These are phyloP conservation scores for Anthoceros angustus DNA, from an alignment of 225 moss, liverwort and hornwort species.

Conservation along the genomic window DNA sequence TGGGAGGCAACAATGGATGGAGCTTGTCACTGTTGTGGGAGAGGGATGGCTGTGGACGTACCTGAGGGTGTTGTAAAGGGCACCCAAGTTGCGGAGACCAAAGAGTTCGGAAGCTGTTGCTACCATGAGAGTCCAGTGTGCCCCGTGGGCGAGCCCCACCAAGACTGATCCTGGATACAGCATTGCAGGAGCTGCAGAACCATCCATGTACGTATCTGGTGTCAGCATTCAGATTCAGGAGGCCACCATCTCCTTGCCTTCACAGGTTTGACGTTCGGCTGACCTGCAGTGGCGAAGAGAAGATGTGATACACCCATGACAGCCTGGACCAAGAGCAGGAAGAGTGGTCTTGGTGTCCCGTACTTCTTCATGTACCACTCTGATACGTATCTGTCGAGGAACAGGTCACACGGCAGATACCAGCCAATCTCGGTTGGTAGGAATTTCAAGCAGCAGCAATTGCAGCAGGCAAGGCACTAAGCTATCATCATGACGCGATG, in stretches of 20 bases:
- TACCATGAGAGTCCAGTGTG: conserved; percentile 98
- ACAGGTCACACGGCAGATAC: not conserved
- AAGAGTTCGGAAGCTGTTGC: conserved; percentile 88
- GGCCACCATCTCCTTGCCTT: not conserved
- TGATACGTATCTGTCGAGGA: conserved; percentile 55
- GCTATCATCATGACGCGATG: not conserved
- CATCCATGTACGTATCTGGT: not conserved
- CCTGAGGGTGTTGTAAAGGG: conserved; percentile 94
- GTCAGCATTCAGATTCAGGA: too few species aligned
- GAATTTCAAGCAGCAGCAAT: not conserved
- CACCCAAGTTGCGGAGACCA: conserved; percentile 76
- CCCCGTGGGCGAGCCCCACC: conserved; percentile 92
- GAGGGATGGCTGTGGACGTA: conserved; percentile 12
- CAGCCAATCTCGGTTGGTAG: not conserved
- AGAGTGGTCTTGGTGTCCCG: conserved; percentile 82
- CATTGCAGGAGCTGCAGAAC: conserved; percentile 58
- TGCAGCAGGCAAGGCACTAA: not conserved
- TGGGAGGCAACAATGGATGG: not conserved
- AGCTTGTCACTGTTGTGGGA: not conserved
- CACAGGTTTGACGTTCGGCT: not conserved
- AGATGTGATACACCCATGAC: conserved; percentile 87
- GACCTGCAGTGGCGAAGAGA: conserved; percentile 85
- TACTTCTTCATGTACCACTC: conserved; percentile 80
- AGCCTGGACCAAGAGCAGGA: conserved; percentile 68
- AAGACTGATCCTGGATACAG: conserved; percentile 79